Conservation (phyloP, 1,284 basidiomycete species). For the Caloboletus inedulis region DNA sequence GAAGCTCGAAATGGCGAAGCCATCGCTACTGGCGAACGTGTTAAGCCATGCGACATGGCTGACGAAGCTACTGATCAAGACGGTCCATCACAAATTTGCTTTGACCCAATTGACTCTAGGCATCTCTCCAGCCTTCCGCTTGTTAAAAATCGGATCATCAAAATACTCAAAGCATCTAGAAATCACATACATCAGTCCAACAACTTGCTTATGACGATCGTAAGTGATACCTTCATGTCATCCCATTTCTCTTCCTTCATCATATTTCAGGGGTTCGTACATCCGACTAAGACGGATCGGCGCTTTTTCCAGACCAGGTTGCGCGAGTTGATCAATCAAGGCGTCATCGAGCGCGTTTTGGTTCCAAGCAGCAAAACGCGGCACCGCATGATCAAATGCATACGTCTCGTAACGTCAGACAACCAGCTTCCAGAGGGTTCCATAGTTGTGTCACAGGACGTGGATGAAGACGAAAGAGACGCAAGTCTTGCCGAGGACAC, state of each 20-base stretch:
- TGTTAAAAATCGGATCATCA: conserved; percentile 62
- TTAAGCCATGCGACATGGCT: conserved; percentile 26
- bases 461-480: conserved; percentile 43
- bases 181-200: conserved; percentile 65
- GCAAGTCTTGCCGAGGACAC: conserved; percentile 23
- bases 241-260: conserved; percentile 5
- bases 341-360: conserved; percentile 68
- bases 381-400: conserved; percentile 52
- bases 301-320: conserved; percentile 74
- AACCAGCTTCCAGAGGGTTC: conserved; percentile 35
- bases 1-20: conserved; percentile 45
- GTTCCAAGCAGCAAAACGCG: conserved; percentile 53
- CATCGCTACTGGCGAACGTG: conserved; percentile 21
- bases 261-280: conserved; percentile 58
- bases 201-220: conserved; percentile 68
- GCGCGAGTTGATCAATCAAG: conserved; percentile 64
- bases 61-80: conserved; percentile 31
- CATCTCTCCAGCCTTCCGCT: conserved; percentile 72
- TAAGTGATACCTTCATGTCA: conserved; percentile 36
- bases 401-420: conserved; percentile 51
- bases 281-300: conserved; percentile 69
- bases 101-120: conserved; percentile 70
- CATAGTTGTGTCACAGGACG: conserved; percentile 33
- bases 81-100: conserved; percentile 38
- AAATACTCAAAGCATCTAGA: conserved; percentile 62